Percentiles rank a stretch among this genome's conserved stretches.
phyloP scores from a whole-genome alignment of 129 eudicot species.

The Flaveria robusta region DNA sequence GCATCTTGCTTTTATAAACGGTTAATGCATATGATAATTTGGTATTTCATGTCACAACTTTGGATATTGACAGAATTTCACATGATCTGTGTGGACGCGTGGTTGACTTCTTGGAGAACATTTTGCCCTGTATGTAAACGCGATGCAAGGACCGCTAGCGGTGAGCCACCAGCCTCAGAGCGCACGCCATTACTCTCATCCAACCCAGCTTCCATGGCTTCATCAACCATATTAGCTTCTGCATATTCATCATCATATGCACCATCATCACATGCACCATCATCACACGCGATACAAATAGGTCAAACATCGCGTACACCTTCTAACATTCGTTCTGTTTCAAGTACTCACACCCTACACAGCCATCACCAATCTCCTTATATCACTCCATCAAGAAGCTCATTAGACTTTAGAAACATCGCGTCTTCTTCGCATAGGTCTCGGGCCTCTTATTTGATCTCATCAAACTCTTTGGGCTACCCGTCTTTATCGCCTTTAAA shows the following conservation, averaged over 20 bases:
- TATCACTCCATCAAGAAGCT: constrained; percentile 59
- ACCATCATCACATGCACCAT: constrained; percentile 57
- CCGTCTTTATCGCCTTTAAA: constrained; percentile 77
- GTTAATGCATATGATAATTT: background rate
- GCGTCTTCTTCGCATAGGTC: constrained; percentile 88
- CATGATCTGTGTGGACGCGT: constrained; percentile 81
- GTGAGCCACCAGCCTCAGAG: constrained; percentile 88
- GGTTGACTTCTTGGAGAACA: constrained; percentile 99
- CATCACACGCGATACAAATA: constrained; percentile 72
- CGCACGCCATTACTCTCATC: constrained; percentile 89
- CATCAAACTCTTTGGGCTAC: constrained; percentile 75
- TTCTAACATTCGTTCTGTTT: constrained; percentile 49
- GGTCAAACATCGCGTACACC: constrained; percentile 41
- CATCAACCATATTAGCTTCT: constrained; percentile 61
- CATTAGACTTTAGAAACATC: constrained; percentile 62
- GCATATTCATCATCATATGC: constrained; percentile 61
- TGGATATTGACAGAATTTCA: constrained; percentile 67
- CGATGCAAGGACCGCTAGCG: constrained; percentile 72
- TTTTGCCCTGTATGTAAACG: constrained; percentile 98
- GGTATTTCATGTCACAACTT: constrained; percentile 7
- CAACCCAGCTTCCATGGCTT: constrained; percentile 46
- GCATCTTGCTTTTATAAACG: no score
- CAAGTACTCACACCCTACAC: constrained; percentile 49
- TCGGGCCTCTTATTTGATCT: constrained; percentile 51
- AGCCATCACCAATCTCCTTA: constrained; percentile 60